phyloP scores from a whole-genome alignment of 257 asterid species.

The Solanum paucissectum region DNA sequence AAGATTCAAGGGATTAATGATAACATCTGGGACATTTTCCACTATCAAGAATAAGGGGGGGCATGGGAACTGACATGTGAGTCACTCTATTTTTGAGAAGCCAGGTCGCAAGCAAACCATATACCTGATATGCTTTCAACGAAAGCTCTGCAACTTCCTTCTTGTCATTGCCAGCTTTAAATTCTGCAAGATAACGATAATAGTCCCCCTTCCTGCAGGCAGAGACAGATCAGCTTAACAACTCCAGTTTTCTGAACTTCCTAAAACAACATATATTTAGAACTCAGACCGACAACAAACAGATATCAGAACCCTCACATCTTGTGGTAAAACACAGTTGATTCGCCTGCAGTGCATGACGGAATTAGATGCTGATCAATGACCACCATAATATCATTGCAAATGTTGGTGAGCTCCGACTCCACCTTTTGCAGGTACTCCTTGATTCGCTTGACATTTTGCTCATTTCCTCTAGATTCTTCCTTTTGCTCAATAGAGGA shows the following conservation, averaged over 20 bases:
- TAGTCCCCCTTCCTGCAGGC: conserved; percentile 59
- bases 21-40: neutral
- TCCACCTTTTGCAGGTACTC: conserved; percentile 78
- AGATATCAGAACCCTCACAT: conserved; percentile 35
- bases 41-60: neutral
- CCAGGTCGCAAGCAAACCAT: neutral
- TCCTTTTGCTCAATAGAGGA: conserved; percentile 90
- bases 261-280: neutral
- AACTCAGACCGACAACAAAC: neutral
- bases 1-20: neutral
- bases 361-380: conserved; percentile 87
- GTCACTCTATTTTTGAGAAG: neutral
- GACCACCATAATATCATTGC: conserved; percentile 61
- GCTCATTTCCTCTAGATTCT: conserved; percentile 79
- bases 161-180: conserved; percentile 44
- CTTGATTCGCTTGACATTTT: conserved; percentile 68
- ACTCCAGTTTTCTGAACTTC: neutral
- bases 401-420: conserved; percentile 58
- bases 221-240: conserved; percentile 6
- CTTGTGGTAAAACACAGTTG: conserved; percentile 76
- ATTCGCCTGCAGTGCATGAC: conserved; percentile 66
- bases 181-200: conserved; percentile 58
- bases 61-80: neutral
- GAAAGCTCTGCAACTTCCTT: conserved; percentile 58
- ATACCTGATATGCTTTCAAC: conserved; percentile 57